phyloP scores from a whole-genome alignment of 441 rosid species.

The Gossypium lobatum region DNA sequence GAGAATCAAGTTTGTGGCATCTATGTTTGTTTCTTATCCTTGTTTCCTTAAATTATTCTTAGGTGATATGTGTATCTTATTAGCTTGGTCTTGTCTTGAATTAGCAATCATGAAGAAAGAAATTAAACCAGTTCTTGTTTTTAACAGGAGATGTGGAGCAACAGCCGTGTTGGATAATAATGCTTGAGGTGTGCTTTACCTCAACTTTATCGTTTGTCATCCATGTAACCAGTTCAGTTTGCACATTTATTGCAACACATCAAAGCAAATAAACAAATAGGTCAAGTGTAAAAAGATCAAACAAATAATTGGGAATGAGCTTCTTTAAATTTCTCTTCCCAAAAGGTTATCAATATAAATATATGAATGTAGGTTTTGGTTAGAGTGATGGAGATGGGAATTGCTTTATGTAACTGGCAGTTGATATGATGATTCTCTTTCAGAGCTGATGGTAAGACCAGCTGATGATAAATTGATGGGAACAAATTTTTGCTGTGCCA shows the following conservation, averaged over 20 bases:
- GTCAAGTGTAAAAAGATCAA: not conserved
- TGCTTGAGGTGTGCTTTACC: slow-evolving; percentile 73
- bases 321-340: not conserved
- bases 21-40: not conserved
- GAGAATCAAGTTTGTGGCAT: not conserved
- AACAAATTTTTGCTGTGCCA: not conserved
- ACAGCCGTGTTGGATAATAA: slow-evolving; percentile 93
- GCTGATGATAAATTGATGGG: not conserved
- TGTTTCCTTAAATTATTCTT: not conserved
- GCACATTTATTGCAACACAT: not conserved
- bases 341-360: not conserved
- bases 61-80: not conserved
- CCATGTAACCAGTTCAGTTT: not conserved
- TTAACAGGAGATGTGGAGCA: slow-evolving; percentile 54
- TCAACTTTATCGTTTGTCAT: slow-evolving; percentile 2
- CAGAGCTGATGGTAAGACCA: not conserved
- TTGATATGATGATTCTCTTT: not conserved
- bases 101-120: not conserved
- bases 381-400: not conserved
- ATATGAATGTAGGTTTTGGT: slow-evolving; percentile 2
- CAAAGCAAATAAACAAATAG: not conserved
- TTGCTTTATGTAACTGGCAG: not conserved
- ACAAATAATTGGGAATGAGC: not conserved
- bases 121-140: slow-evolving; percentile 12
- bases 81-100: not conserved